A percentile compares a stretch with the other conserved stretches of the same genome.
These are phyloP conservation scores for Ustilago shanxiensis DNA, from an alignment of 1,284 basidiomycete species.

Conservation along the genomic window DNA sequence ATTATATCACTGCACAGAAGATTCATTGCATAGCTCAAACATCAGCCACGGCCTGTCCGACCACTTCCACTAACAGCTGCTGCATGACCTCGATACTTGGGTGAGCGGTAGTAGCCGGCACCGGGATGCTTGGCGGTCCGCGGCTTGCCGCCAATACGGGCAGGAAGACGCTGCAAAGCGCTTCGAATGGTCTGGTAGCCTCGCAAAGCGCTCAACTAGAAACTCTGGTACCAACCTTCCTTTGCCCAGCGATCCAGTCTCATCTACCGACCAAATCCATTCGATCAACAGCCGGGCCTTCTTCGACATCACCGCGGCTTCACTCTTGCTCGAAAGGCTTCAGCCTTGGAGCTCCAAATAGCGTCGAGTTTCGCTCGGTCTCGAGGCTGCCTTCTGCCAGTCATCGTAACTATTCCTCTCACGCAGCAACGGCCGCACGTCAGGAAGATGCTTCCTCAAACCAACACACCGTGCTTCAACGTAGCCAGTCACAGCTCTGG, in stretches of 20 bases:
- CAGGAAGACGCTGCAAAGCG: slow-evolving; percentile 1
- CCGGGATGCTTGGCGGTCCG: slow-evolving; percentile 39
- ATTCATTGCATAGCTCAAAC: background rate
- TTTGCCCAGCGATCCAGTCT: slow-evolving; percentile 29
- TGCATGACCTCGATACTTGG: slow-evolving; percentile 27
- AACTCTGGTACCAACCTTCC: slow-evolving; percentile 18
- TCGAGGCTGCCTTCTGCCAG: background rate
- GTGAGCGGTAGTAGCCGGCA: slow-evolving; percentile 24
- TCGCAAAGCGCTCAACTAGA: slow-evolving; percentile 1
- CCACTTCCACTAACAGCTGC: background rate
- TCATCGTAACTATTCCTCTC: slow-evolving; percentile 19
- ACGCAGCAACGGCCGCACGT: slow-evolving; percentile 6
- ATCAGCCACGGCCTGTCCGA: background rate
- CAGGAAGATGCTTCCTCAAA: background rate
- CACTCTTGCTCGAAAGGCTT: background rate
- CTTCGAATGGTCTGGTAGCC: background rate
- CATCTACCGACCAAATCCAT: background rate
- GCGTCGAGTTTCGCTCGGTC: background rate
- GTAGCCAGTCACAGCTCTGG: background rate
- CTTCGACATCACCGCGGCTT: slow-evolving; percentile 3
- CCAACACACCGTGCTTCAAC: background rate
- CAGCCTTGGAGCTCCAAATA: background rate
- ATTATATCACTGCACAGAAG: no score
- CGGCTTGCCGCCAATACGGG: slow-evolving; percentile 21
- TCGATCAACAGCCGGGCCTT: slow-evolving; percentile 7